phyloP scores from a whole-genome alignment of 2,329 filamentous ascomycete species.

The Neoarthrinium moseri region DNA sequence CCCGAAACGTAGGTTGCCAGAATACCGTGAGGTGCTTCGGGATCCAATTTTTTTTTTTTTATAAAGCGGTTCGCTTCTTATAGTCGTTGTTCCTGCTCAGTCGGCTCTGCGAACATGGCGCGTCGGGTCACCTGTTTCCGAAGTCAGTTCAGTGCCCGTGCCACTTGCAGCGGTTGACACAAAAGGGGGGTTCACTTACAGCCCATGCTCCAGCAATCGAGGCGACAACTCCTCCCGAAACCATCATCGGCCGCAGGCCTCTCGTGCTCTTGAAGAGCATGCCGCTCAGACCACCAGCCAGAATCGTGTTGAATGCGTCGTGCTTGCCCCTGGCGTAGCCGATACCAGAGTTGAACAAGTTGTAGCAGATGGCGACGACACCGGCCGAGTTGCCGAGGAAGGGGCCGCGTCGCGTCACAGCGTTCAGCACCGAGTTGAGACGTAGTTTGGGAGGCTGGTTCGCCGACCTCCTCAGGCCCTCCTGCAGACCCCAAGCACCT shows the following conservation, averaged over 20 bases:
- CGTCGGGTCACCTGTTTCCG: constrained; percentile 25
- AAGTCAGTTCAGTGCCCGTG: constrained; percentile 16
- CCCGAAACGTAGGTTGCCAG: background rate
- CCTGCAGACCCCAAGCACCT: constrained; percentile 88
- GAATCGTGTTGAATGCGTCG: constrained; percentile 84
- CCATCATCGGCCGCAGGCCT: constrained; percentile 87
- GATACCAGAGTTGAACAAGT: constrained; percentile 83
- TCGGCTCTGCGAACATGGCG: constrained; percentile 7
- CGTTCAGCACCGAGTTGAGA: constrained; percentile 92
- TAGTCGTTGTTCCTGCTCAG: constrained; percentile 8
- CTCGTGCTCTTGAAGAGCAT: constrained; percentile 96
- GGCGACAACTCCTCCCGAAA: constrained; percentile 87
- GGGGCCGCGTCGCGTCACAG: constrained; percentile 86
- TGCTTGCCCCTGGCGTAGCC: constrained; percentile 81
- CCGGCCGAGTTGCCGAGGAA: constrained; percentile 96
- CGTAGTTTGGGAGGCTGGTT: constrained; percentile 82
- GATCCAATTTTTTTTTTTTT: background rate
- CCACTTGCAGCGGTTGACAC: too few relatives aligned
- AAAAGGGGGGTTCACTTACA: constrained; percentile 55
- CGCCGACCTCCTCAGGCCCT: constrained; percentile 80
- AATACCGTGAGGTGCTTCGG: background rate
- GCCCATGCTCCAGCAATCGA: constrained; percentile 85
- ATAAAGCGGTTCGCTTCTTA: background rate
- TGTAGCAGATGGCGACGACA: constrained; percentile 95
- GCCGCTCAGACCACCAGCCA: constrained; percentile 82